These are phyloP conservation scores for Anthostomella pinea DNA, from an alignment of 2,329 filamentous ascomycete genomes.

Conservation along the genomic window DNA sequence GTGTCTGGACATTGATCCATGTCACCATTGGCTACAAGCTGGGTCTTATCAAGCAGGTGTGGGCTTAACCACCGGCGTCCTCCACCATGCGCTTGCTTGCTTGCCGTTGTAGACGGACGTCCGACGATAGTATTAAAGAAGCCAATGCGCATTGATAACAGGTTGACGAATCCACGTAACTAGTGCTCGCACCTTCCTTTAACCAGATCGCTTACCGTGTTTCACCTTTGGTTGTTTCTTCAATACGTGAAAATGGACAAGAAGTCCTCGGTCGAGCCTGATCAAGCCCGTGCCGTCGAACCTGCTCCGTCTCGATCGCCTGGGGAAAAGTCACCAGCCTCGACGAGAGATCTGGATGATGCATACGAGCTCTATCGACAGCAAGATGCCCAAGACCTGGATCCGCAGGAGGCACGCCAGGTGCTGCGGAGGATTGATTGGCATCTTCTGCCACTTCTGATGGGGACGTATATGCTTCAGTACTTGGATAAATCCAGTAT, in stretches of 20 bases:
- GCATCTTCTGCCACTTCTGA: constrained; percentile 30
- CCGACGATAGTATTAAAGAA: too few species aligned
- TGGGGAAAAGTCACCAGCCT: constrained; percentile 16
- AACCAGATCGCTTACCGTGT: too few species aligned
- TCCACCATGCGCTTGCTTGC: too few species aligned
- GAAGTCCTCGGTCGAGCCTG: constrained; percentile 9
- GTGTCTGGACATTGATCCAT: too few species aligned
- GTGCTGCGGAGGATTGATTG: constrained; percentile 32
- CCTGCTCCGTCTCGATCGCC: constrained; percentile 5
- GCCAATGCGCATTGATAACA: too few species aligned
- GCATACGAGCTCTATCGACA: constrained; percentile 33
- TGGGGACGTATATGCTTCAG: constrained; percentile 33
- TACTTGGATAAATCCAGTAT: constrained; percentile 41
- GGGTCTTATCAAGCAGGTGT: too few species aligned
- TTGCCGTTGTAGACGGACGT: too few species aligned
- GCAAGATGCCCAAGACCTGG: constrained; percentile 23
- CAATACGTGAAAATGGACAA: constrained; percentile 14
- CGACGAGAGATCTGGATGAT: constrained; percentile 31
- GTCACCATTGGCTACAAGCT: too few species aligned
- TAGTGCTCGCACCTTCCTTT: background rate
- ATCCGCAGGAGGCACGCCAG: constrained; percentile 26
- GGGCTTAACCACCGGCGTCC: too few species aligned
- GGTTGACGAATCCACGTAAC: too few species aligned
- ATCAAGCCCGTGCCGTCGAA: background rate
- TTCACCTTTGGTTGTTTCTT: background rate